A percentile compares a stretch with the other conserved stretches of the same genome.
phyloP scores from a whole-genome alignment of 331 rosid species.

The Prunus yedoensis region DNA sequence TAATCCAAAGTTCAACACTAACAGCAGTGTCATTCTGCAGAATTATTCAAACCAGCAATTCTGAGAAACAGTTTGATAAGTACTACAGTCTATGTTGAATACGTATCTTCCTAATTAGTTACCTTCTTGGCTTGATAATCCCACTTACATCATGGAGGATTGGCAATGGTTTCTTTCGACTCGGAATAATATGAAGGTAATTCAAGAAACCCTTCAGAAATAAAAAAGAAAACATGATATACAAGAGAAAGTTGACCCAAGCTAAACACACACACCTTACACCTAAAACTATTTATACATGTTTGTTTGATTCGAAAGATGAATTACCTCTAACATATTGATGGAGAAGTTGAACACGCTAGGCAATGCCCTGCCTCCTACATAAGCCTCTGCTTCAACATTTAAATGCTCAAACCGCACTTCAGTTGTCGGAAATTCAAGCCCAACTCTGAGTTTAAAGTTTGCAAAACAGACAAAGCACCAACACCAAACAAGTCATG shows the following conservation, averaged over 20 bases:
- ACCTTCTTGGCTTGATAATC: conserved; percentile 44
- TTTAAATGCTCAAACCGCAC: conserved; percentile 34
- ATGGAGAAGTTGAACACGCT: conserved; percentile 30
- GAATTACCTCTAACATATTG: conserved; percentile 34
- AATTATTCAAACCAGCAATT: conserved; percentile 15
- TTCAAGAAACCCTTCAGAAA: conserved; percentile 52
- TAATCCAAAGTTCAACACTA: too few relatives aligned
- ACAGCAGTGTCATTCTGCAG: conserved; percentile 83
- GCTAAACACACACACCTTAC: too few relatives aligned
- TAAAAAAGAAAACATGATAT: conserved; percentile 7
- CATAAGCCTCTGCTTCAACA: conserved; percentile 28
- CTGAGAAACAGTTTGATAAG: conserved; percentile 22
- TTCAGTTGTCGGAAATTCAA: conserved; percentile 37
- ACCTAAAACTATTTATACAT: too few relatives aligned
- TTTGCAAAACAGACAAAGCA: not conserved
- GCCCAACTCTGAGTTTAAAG: conserved; percentile 39
- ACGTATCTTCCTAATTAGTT: not conserved
- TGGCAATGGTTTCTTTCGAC: conserved; percentile 45
- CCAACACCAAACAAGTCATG: not conserved
- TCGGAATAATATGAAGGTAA: conserved; percentile 65
- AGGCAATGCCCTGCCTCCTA: conserved; percentile 49
- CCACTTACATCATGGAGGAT: conserved; percentile 38
- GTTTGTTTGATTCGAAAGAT: not conserved
- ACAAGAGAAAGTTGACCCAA: not conserved
- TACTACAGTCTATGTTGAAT: not conserved